Percentiles rank a stretch among this genome's conserved stretches.
Evolutionary conservation across 805 yeast species (phyloP).

Genomic region (Ogataea angusta): DNA sequence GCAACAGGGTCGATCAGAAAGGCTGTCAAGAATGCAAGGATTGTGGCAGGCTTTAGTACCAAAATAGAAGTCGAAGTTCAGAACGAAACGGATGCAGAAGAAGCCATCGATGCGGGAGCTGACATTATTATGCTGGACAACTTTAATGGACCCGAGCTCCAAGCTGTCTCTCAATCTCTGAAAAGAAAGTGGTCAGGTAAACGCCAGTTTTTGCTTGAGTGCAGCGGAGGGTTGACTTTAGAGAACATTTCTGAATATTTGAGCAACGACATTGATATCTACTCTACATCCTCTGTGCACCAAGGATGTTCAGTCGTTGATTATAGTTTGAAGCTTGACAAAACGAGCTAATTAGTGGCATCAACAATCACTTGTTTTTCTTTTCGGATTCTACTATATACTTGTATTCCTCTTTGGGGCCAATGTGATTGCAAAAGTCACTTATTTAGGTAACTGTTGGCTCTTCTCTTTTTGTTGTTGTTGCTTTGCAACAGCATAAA

Average conservation of each 20-base stretch:
- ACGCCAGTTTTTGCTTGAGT: slow-evolving; percentile 67
- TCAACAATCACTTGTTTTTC: not conserved
- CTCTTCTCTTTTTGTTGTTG: slow-evolving; percentile 60
- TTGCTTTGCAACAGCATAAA: slow-evolving; percentile 93
- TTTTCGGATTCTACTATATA: slow-evolving; percentile 1
- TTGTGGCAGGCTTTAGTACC: slow-evolving; percentile 81
- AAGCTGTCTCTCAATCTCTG: slow-evolving; percentile 58
- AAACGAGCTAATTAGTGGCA: slow-evolving; percentile 1
- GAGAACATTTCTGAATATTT: slow-evolving; percentile 63
- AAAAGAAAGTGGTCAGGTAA: slow-evolving; percentile 53
- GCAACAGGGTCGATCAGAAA: slow-evolving; percentile 87
- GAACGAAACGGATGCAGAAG: slow-evolving; percentile 78
- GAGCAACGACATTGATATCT: slow-evolving; percentile 80
- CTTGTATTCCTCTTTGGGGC: not conserved
- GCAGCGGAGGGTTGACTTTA: slow-evolving; percentile 85
- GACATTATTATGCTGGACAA: slow-evolving; percentile 95
- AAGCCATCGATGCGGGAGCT: slow-evolving; percentile 93
- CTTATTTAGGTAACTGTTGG: slow-evolving; percentile 34
- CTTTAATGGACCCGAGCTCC: slow-evolving; percentile 65
- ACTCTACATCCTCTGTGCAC: slow-evolving; percentile 87
- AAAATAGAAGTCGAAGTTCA: slow-evolving; percentile 94
- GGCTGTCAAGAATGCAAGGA: slow-evolving; percentile 75
- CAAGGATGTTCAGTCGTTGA: slow-evolving; percentile 87
- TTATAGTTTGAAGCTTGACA: slow-evolving; percentile 70
- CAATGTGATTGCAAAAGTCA: not conserved